Base-by-base conservation (phyloP, 306 rosid genomes). In the Citrullus colocynthis region DNA sequence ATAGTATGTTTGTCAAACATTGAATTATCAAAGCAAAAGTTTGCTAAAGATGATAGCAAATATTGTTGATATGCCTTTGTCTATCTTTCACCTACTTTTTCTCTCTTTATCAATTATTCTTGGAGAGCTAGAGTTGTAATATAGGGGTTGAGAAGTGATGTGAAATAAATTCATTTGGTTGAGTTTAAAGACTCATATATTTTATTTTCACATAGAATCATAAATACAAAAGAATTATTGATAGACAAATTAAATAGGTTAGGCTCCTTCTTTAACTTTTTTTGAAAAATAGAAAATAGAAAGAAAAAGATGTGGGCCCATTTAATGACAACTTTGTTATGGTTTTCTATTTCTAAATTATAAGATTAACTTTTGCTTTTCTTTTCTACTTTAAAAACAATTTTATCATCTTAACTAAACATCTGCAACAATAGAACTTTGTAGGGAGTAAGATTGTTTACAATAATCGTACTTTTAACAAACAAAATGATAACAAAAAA, bases 1-100 rank as follows among this genome's bases (percentile, higher is more conserved):
- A 79, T 82, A 51, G 32, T 74, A 85, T 87, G 89, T 90, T 88
- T 89, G 87, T 85, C 86, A 84, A 87, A 90, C 60, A 67, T 84
- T 81, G 85, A 82, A 85, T 85, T 36, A 83, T 85, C 84, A 85
- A 80, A 88, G 82, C 51, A 83, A 83, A 80, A 88, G 83, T 81
- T 83, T 74, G 78, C 63, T 74, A 5, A 74, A 74, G 49, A 74
- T 54, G 24, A 34, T 52, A 52, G 62, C 78, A 74, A 74, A 51
- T 74, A 34, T 49, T 74, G 63, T 48, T 52, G 28, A 52, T 74
- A 32, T 74, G 78, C 63, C 77, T 20, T 74, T 74, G 10, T 34
- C 48, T 6, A 51, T 34, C 80, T 85, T 75, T 84, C 84, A 85
- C 83, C 87, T 74, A 32, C 78, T 51, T 18, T 54, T 16, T 52